Conservation (phyloP, 2,329 filamentous ascomycete genomes). For the Xylariaceae sp. region DNA sequence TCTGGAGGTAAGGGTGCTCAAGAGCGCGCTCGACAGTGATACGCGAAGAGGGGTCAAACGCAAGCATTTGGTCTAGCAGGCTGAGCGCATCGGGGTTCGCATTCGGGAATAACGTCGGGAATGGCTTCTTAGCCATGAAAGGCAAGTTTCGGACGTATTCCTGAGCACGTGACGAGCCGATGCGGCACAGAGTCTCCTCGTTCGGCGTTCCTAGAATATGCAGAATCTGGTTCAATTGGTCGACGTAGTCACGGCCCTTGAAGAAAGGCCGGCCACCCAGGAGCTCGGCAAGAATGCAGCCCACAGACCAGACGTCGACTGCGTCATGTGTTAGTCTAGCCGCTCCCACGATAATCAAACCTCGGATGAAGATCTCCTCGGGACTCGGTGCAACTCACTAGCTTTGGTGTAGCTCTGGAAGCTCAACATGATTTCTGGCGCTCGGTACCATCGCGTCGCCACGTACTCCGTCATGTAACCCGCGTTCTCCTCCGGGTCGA, state of each 20-base stretch:
- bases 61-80: conserved; percentile 92
- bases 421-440: conserved; percentile 98
- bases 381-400: conserved; percentile 60
- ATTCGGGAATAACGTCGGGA: conserved; percentile 81
- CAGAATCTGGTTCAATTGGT: conserved; percentile 98
- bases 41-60: conserved; percentile 89
- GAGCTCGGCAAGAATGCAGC: conserved; percentile 93
- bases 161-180: conserved; percentile 90
- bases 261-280: conserved; percentile 96
- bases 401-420: conserved; percentile 99
- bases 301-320: conserved; percentile 99
- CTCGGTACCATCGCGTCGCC: conserved; percentile 89
- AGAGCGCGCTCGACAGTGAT: conserved; percentile 93
- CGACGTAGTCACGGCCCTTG: conserved; percentile 98
- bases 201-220: conserved; percentile 96
- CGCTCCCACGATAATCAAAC: background rate
- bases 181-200: conserved; percentile 87
- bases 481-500: conserved; percentile 96
- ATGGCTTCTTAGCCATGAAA: conserved; percentile 89
- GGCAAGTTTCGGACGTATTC: conserved; percentile 97
- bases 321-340: conserved; percentile 19
- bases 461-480: conserved; percentile 99
- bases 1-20: conserved; percentile 92
- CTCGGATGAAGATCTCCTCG: background rate
- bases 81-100: conserved; percentile 96